phyloP scores from a whole-genome alignment of 176 grass and related monocot genomes.

The Thinopyrum elongatum region DNA sequence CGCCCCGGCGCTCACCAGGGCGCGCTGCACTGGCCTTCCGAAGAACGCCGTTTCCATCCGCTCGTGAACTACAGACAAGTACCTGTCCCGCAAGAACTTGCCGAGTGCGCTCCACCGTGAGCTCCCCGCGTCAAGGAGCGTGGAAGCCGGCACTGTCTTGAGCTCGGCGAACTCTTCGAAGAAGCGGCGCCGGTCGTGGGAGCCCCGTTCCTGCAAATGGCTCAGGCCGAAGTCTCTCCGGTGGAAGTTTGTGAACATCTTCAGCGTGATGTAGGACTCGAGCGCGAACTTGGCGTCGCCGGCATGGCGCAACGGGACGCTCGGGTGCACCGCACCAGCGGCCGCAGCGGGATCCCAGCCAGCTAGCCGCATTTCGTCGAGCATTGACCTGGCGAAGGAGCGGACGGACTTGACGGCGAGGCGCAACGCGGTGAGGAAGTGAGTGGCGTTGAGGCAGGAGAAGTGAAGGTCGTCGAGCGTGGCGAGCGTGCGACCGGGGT shows the following conservation, averaged over 20 bases:
- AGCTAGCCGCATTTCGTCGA: constrained; percentile 48
- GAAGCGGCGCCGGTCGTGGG: constrained; percentile 50
- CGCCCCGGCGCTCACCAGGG: background rate
- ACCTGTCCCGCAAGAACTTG: constrained; percentile 54
- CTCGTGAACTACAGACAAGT: constrained; percentile 56
- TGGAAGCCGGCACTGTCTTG: constrained; percentile 10
- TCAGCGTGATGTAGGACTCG: constrained; percentile 64
- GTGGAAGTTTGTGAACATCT: constrained; percentile 71
- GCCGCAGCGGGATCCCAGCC: constrained; percentile 67
- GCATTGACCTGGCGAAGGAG: constrained; percentile 52
- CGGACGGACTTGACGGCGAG: constrained; percentile 47
- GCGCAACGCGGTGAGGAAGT: constrained; percentile 66
- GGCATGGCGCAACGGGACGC: constrained; percentile 8
- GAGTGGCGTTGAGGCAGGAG: constrained; percentile 67
- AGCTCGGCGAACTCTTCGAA: constrained; percentile 65
- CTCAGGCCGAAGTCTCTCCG: constrained; percentile 40
- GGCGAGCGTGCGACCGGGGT: constrained; percentile 43
- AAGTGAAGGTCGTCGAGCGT: constrained; percentile 69
- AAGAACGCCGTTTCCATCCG: constrained; percentile 67
- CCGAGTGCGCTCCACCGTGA: constrained; percentile 17
- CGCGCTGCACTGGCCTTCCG: constrained; percentile 29
- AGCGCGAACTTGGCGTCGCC: constrained; percentile 50
- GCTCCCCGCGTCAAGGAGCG: background rate
- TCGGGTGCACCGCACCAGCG: constrained; percentile 48
- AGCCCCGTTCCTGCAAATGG: constrained; percentile 12